These are phyloP conservation scores for Botrytis squamosa DNA, from an alignment of 2,329 filamentous ascomycete species.

Conservation along the genomic window DNA sequence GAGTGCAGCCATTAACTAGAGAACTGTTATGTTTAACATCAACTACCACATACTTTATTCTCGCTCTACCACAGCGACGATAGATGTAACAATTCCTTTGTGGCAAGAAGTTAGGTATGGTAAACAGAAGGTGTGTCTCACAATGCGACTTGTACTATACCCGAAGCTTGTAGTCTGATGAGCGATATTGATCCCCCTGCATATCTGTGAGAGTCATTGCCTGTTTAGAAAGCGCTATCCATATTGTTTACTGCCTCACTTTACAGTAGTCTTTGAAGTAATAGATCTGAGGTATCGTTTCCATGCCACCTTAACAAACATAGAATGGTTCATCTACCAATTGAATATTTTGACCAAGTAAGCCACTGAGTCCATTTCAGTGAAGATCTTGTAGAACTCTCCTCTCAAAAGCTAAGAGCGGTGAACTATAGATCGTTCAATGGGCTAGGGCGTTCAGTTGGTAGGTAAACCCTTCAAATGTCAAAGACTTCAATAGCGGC, in stretches of 20 bases:
- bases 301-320: neutral
- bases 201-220: neutral
- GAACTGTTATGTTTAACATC: neutral
- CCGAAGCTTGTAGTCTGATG: neutral
- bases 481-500: neutral
- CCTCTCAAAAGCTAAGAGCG: neutral
- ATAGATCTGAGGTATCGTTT: neutral
- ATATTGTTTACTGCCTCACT: too few species aligned
- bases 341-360: neutral
- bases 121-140: neutral
- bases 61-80: neutral
- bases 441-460: neutral
- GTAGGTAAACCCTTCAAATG: neutral
- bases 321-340: neutral
- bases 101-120: neutral
- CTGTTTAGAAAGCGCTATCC: too few species aligned
- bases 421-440: neutral
- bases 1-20: neutral
- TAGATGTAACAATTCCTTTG: neutral
- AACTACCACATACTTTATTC: neutral
- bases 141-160: neutral
- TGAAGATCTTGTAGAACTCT: neutral
- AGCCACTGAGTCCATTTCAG: neutral
- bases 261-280: too few species aligned
- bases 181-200: neutral